These are phyloP conservation scores for Podaxis sp. DNA, from an alignment of 768 basidiomycete species.

Conservation along the genomic window DNA sequence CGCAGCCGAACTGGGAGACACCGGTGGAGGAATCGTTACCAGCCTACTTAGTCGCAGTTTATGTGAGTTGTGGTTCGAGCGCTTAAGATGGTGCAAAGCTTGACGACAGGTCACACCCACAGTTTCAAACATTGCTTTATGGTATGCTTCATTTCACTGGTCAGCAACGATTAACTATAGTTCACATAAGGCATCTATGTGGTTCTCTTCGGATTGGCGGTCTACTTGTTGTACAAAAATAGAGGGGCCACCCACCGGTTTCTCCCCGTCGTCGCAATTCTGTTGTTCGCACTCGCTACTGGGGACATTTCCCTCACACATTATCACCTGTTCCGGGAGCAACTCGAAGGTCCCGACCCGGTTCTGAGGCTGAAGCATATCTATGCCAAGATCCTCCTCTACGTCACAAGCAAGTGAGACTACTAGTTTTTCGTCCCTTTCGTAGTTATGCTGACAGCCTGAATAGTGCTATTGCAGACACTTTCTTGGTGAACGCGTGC, in stretches of 20 bases:
- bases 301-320: conserved; percentile 34
- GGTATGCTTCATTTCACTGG: background rate
- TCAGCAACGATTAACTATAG: background rate
- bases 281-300: conserved; percentile 36
- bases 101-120: background rate
- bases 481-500: conserved; percentile 4
- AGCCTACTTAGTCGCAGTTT: background rate
- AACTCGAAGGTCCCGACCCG: conserved; percentile 21
- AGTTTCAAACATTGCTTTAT: background rate
- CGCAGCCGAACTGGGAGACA: background rate
- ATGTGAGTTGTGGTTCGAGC: background rate
- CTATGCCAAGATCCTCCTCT: conserved; percentile 26
- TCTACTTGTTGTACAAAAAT: conserved; percentile 28
- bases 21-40: background rate
- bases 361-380: conserved; percentile 28
- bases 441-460: background rate
- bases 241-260: conserved; percentile 25
- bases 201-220: conserved; percentile 34
- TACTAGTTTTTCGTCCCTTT: background rate
- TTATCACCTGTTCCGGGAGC: conserved; percentile 26
- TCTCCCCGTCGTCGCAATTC: conserved; percentile 28
- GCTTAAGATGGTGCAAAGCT: too few species aligned
- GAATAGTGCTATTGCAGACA: conserved; percentile 12
- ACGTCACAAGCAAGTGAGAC: conserved; percentile 39
- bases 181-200: conserved; percentile 31